Percentiles rank a stretch among this genome's conserved stretches.
These are phyloP conservation scores for Salvia splendens DNA, from an alignment of 257 asterid genomes.

Conservation along the genomic window DNA sequence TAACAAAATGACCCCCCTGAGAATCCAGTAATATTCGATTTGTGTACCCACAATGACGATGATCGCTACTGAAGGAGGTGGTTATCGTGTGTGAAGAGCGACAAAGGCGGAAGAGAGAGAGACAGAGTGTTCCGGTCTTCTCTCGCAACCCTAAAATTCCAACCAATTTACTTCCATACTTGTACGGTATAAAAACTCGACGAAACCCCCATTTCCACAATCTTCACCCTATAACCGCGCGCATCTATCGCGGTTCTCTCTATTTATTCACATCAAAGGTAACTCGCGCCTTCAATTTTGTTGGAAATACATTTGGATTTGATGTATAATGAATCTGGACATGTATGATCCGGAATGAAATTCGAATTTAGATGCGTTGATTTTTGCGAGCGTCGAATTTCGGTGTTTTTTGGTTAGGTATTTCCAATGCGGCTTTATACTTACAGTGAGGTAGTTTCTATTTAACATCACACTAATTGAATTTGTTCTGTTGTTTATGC, in stretches of 20 bases:
- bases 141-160: too few relatives aligned
- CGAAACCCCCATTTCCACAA: slow-evolving; percentile 3
- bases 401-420: background rate
- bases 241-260: slow-evolving; percentile 20
- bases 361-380: background rate
- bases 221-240: slow-evolving; percentile 21
- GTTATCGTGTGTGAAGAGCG: too few relatives aligned
- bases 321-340: slow-evolving; percentile 3
- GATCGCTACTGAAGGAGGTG: too few relatives aligned
- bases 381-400: background rate
- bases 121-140: too few relatives aligned
- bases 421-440: background rate
- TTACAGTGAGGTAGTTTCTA: slow-evolving; percentile 11
- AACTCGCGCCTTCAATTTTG: slow-evolving; percentile 1
- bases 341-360: background rate
- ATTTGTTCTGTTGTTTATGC: background rate
- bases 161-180: background rate
- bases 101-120: too few relatives aligned
- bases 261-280: slow-evolving; percentile 36
- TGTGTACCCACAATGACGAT: too few relatives aligned
- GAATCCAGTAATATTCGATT: too few relatives aligned
- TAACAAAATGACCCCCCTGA: too few relatives aligned
- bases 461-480: background rate
- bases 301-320: background rate
- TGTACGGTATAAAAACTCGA: slow-evolving; percentile 1